Conservation (phyloP, 2,329 filamentous ascomycete species). For the Biscogniauxia marginata region DNA sequence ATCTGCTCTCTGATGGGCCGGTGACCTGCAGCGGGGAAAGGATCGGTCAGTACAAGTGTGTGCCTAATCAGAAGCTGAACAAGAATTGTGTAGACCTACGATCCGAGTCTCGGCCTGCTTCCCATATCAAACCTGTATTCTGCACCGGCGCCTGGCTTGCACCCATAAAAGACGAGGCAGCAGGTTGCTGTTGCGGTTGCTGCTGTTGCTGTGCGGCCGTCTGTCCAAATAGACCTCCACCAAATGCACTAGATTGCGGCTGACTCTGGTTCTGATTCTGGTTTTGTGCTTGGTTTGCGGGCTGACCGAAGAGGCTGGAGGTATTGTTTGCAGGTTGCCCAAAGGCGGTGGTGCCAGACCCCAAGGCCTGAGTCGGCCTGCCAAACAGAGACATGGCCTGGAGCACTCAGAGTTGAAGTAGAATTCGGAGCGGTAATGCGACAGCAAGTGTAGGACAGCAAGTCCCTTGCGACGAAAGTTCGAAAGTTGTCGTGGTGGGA, state of each 20-base stretch:
- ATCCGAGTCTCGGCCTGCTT: slow-evolving; percentile 31
- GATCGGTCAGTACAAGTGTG: slow-evolving; percentile 5
- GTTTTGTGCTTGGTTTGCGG: slow-evolving; percentile 38
- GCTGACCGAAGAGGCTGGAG: slow-evolving; percentile 41
- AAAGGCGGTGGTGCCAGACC: slow-evolving; percentile 20
- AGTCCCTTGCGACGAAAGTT: not conserved
- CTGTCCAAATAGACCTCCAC: slow-evolving; percentile 33
- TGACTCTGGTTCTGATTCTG: slow-evolving; percentile 27
- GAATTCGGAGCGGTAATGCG: too few relatives aligned
- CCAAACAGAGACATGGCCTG: slow-evolving; percentile 28
- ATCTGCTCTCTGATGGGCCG: slow-evolving; percentile 76
- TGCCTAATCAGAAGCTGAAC: not conserved
- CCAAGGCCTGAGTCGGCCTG: slow-evolving; percentile 20
- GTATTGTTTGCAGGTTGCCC: slow-evolving; percentile 23
- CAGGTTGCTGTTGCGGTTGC: slow-evolving; percentile 36
- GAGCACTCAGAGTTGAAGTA: not conserved
- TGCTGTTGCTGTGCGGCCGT: slow-evolving; percentile 35
- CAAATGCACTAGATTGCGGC: slow-evolving; percentile 24
- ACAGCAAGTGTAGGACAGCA: too few relatives aligned
- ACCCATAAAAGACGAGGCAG: slow-evolving; percentile 44
- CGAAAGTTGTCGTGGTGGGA: not conserved
- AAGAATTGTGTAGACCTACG: slow-evolving; percentile 16
- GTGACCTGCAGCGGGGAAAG: slow-evolving; percentile 50
- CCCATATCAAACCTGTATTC: slow-evolving; percentile 29
- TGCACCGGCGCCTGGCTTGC: slow-evolving; percentile 38